phyloP scores from a whole-genome alignment of 257 asterid genomes.

The Plantago ovata region DNA sequence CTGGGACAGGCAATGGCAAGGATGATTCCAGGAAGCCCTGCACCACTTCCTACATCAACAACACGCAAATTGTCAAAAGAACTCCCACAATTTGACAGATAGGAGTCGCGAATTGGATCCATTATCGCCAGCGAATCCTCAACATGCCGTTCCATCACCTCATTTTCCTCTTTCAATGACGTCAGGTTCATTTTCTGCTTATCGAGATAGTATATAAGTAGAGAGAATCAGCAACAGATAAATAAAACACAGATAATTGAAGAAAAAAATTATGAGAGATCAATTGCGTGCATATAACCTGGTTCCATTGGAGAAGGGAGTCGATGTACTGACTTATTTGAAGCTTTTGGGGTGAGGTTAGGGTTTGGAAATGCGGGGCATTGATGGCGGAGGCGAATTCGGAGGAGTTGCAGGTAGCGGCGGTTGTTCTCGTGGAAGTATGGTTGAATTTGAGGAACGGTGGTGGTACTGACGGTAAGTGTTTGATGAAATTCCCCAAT shows the following conservation, averaged over 20 bases:
- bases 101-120: constrained; percentile 52
- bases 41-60: constrained; percentile 94
- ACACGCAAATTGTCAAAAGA: constrained; percentile 59
- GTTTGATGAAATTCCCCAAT: constrained; percentile 12
- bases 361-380: constrained; percentile 37
- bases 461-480: constrained; percentile 21
- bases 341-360: constrained; percentile 48
- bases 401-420: constrained; percentile 11
- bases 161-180: constrained; percentile 70
- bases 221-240: neutral
- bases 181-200: constrained; percentile 89
- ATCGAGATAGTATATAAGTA: constrained; percentile 4
- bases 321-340: constrained; percentile 61
- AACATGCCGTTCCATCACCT: constrained; percentile 87
- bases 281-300: constrained; percentile 39
- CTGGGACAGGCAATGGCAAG: constrained; percentile 90
- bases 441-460: constrained; percentile 22
- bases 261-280: neutral
- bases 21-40: constrained; percentile 90
- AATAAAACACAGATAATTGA: too few species aligned
- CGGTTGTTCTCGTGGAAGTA: constrained; percentile 22
- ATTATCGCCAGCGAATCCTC: constrained; percentile 82
- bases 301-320: constrained; percentile 88
- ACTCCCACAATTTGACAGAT: constrained; percentile 46
- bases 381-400: constrained; percentile 20